Conservation (phyloP, 495 filamentous ascomycete species). For the Aspergillus steynii region DNA sequence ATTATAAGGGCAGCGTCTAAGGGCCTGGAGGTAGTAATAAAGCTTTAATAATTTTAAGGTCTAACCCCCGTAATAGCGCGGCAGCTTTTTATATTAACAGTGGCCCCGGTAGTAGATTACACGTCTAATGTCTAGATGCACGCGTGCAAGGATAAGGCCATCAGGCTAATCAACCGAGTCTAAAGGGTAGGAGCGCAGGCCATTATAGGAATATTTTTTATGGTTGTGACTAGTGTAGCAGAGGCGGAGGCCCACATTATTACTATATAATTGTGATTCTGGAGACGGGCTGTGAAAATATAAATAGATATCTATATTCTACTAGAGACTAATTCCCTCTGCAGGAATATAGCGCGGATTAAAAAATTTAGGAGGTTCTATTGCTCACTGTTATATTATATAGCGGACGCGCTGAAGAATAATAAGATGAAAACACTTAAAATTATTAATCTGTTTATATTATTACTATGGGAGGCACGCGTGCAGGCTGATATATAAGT, state of each 20-base stretch:
- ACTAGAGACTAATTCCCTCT: slow-evolving; percentile 25
- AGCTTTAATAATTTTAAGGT: slow-evolving; percentile 26
- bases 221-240: slow-evolving; percentile 26
- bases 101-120: slow-evolving; percentile 33
- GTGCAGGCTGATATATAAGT: slow-evolving; percentile 11
- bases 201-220: slow-evolving; percentile 29
- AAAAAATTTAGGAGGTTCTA: slow-evolving; percentile 15
- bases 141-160: slow-evolving; percentile 25
- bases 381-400: slow-evolving; percentile 10
- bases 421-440: slow-evolving; percentile 8
- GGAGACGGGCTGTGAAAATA: slow-evolving; percentile 26
- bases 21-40: slow-evolving; percentile 31
- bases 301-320: slow-evolving; percentile 25
- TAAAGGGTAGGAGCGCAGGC: slow-evolving; percentile 35
- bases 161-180: slow-evolving; percentile 11
- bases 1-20: slow-evolving; percentile 29
- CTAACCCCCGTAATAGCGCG: slow-evolving; percentile 29
- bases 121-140: slow-evolving; percentile 36
- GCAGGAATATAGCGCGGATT: slow-evolving; percentile 12
- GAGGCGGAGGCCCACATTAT: slow-evolving; percentile 28
- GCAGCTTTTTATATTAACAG: slow-evolving; percentile 31
- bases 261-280: slow-evolving; percentile 20
- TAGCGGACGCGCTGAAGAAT: slow-evolving; percentile 15
- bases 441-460: too few species aligned
- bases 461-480: slow-evolving; percentile 2